These are phyloP conservation scores for Teratosphaeriaceae sp. DNA, from an alignment of 2,329 filamentous ascomycete genomes.

Conservation along the genomic window DNA sequence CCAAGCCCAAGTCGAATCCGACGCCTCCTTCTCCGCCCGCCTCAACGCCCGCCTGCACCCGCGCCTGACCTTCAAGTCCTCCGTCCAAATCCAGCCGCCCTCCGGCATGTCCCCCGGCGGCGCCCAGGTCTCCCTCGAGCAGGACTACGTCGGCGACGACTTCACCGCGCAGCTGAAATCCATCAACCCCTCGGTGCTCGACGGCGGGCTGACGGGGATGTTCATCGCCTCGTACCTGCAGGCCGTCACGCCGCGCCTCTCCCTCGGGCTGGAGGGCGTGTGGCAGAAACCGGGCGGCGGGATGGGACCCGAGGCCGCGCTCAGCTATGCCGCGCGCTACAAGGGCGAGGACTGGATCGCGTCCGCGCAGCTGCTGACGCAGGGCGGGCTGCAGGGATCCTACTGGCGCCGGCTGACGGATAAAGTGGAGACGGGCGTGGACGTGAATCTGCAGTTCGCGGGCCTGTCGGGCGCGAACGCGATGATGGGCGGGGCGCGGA, in stretches of 20 bases:
- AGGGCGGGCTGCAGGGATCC: constrained; percentile 80
- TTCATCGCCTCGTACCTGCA: constrained; percentile 95
- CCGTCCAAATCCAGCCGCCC: constrained; percentile 70
- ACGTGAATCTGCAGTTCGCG: constrained; percentile 81
- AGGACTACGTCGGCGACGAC: constrained; percentile 89
- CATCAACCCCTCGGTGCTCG: constrained; percentile 88
- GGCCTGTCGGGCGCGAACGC: constrained; percentile 48
- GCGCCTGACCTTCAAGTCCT: constrained; percentile 76
- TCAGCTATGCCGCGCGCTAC: constrained; percentile 89
- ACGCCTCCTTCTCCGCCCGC: constrained; percentile 76
- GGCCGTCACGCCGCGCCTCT: constrained; percentile 77
- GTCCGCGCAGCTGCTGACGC: constrained; percentile 80
- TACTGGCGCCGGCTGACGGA: constrained; percentile 94
- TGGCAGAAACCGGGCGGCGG: constrained; percentile 84
- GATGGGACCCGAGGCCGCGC: constrained; percentile 80
- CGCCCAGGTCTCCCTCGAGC: constrained; percentile 88
- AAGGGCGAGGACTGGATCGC: constrained; percentile 89
- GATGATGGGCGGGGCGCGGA: constrained; percentile 69
- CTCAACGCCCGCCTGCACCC: constrained; percentile 90
- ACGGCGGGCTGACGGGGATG: constrained; percentile 90
- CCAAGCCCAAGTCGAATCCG: constrained; percentile 92
- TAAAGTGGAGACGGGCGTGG: constrained; percentile 92
- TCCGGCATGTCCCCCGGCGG: constrained; percentile 49
- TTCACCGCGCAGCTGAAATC: constrained; percentile 91
- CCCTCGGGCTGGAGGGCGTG: constrained; percentile 84